Evolutionary conservation across 495 filamentous ascomycete species (phyloP), one percentile per base, ranked within the genome.

Genomic region (Apiosordaria backusii): DNA sequence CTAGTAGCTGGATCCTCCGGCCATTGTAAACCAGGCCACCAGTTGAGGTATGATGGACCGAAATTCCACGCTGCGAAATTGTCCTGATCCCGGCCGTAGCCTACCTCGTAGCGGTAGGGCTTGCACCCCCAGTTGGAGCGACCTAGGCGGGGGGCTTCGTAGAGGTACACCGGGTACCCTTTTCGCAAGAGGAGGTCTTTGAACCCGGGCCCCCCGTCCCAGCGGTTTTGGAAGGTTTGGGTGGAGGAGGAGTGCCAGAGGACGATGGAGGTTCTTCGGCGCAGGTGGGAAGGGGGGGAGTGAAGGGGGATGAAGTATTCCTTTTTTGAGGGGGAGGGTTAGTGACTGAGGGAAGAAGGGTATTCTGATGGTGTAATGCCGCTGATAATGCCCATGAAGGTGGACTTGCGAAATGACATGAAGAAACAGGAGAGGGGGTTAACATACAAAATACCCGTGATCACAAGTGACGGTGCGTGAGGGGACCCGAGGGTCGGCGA

Each of bases 401-500:
- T 29, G 27, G 27, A 7, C 27, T 29, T 29, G 27, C 4, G 27
- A 6, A 45, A 45, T 45, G 35, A 2, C 5, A 13, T 2, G 35
- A 45, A 13, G 27, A 45, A 45, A 6, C 35, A 15, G 16, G 35
- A 13, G 16, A 10, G 35, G 9, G 35, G 35, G 35, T 29, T 4
- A 0, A 45, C 35, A 13, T 45, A 45, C 35, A 61, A 83, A 70
- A 67, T 82, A 83, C 19, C 81, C 81, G 67, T 82, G 80, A 29
- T 83, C 80, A 67, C 80, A 83, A 1, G 76, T 77, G 13, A 82
- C 74, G 0, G 80, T 81, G 60, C 67, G 60, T 57, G 72, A 76
- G 1, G 72, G 71, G 61, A 71, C 72, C 2, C 26, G 52, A 4
- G 78, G 76, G 60, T 69, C 68, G 7, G 24, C 25, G 70, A 80